Conservation (phyloP, 495 filamentous ascomycete genomes). For the Aspergillus cristatus region DNA sequence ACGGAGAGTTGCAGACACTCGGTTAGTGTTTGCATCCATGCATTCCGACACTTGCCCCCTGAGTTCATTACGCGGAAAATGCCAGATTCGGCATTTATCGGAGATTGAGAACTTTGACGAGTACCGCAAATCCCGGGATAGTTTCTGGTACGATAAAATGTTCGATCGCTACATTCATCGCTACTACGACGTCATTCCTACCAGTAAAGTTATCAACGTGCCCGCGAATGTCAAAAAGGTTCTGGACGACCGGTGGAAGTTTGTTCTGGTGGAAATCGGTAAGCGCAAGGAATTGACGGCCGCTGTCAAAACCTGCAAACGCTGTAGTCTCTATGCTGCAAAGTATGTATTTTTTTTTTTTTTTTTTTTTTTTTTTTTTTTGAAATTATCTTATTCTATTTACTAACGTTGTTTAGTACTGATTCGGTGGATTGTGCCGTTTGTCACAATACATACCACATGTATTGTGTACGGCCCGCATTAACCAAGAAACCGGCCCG, state of each 20-base stretch:
- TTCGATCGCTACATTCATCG: conserved; percentile 98
- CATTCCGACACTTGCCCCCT: conserved; percentile 95
- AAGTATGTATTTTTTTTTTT: conserved; percentile 46
- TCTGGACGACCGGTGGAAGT: conserved; percentile 91
- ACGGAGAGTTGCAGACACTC: conserved; percentile 79
- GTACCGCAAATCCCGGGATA: conserved; percentile 73
- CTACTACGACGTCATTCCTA: conserved; percentile 93
- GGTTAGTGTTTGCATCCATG: conserved; percentile 91
- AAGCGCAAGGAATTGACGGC: conserved; percentile 92
- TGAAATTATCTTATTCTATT: not conserved
- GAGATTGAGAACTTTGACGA: conserved; percentile 77
- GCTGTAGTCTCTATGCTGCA: conserved; percentile 81
- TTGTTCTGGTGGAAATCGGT: conserved; percentile 82
- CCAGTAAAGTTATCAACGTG: conserved; percentile 88
- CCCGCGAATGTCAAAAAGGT: conserved; percentile 89
- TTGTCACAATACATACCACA: conserved; percentile 91
- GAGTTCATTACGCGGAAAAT: conserved; percentile 85
- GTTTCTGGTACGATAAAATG: conserved; percentile 95
- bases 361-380: no score
- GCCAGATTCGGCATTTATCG: conserved; percentile 73
- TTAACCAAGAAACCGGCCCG: conserved; percentile 93
- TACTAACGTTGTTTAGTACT: conserved; percentile 41
- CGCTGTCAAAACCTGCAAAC: conserved; percentile 92
- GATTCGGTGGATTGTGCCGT: conserved; percentile 97
- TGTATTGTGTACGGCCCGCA: conserved; percentile 92